A percentile compares a stretch with the other conserved stretches of the same genome.
phyloP scores from a whole-genome alignment of 2,329 filamentous ascomycete species.

The Albophoma yamanashiensis region DNA sequence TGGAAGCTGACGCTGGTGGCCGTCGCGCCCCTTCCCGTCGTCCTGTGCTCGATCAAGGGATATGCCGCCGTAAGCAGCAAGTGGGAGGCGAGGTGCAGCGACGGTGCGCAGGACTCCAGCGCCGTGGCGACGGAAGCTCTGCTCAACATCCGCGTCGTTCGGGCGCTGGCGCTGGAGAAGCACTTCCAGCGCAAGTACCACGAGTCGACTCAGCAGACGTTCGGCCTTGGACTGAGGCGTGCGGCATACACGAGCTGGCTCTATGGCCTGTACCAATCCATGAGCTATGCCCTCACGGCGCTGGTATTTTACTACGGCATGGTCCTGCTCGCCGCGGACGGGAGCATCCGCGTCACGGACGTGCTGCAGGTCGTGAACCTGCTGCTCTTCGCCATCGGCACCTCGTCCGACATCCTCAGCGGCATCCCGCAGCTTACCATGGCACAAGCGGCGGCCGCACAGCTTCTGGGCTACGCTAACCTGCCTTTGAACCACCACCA shows the following conservation, averaged over 20 bases:
- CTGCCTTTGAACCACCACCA: slow-evolving; percentile 40
- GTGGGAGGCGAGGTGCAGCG: slow-evolving; percentile 63
- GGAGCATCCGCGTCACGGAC: slow-evolving; percentile 36
- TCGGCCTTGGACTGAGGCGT: slow-evolving; percentile 52
- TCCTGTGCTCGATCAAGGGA: slow-evolving; percentile 53
- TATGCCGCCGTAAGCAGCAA: slow-evolving; percentile 55
- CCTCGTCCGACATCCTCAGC: slow-evolving; percentile 56
- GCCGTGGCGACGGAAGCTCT: slow-evolving; percentile 61
- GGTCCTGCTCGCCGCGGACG: slow-evolving; percentile 43
- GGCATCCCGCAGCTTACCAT: slow-evolving; percentile 74
- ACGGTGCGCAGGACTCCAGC: slow-evolving; percentile 47
- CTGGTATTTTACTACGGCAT: slow-evolving; percentile 79
- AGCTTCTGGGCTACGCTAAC: slow-evolving; percentile 58
- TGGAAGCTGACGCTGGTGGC: slow-evolving; percentile 78
- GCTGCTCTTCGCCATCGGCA: slow-evolving; percentile 73
- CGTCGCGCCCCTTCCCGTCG: slow-evolving; percentile 55
- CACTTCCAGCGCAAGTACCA: slow-evolving; percentile 59
- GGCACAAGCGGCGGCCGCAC: slow-evolving; percentile 59
- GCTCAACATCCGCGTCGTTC: slow-evolving; percentile 67
- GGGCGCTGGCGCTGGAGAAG: slow-evolving; percentile 60
- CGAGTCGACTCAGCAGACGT: slow-evolving; percentile 36
- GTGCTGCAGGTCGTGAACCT: slow-evolving; percentile 71
- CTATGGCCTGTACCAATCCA: slow-evolving; percentile 68
- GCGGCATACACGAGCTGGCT: slow-evolving; percentile 58
- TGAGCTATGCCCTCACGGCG: slow-evolving; percentile 61